Percentiles rank a stretch among this genome's conserved stretches.
These are phyloP conservation scores for Gautieria morchelliformis DNA, from an alignment of 768 basidiomycete genomes.

Conservation along the genomic window DNA sequence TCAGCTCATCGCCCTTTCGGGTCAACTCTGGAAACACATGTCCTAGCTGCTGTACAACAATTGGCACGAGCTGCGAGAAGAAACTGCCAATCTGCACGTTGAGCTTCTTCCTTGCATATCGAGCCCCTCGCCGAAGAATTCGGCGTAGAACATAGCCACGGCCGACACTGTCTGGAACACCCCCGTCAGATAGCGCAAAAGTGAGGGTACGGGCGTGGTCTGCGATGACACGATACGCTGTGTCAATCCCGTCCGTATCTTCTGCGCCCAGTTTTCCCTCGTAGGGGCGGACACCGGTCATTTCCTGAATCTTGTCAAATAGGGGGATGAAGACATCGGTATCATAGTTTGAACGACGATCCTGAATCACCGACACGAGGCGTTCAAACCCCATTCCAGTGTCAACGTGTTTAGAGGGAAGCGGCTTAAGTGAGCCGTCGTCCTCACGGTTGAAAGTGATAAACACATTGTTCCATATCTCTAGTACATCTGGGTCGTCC, in stretches of 20 bases:
- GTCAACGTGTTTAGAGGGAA: slow-evolving; percentile 94
- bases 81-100: slow-evolving; percentile 88
- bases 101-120: slow-evolving; percentile 92
- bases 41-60: slow-evolving; percentile 82
- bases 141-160: slow-evolving; percentile 95
- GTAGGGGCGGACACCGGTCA: slow-evolving; percentile 85
- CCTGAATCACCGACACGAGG: slow-evolving; percentile 87
- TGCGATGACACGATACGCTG: slow-evolving; percentile 93
- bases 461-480: slow-evolving; percentile 99
- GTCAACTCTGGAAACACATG: slow-evolving; percentile 88
- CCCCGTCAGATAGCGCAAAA: slow-evolving; percentile 93
- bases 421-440: slow-evolving; percentile 65
- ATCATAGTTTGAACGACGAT: slow-evolving; percentile 92
- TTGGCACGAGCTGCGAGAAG: slow-evolving; percentile 87
- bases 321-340: slow-evolving; percentile 92
- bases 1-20: slow-evolving; percentile 71
- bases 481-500: slow-evolving; percentile 94
- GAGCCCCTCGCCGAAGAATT: slow-evolving; percentile 87
- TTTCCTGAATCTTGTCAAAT: slow-evolving; percentile 75
- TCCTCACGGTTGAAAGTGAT: slow-evolving; percentile 97
- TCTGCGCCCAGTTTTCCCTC: slow-evolving; percentile 88
- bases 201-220: slow-evolving; percentile 95
- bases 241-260: slow-evolving; percentile 93
- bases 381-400: slow-evolving; percentile 99
- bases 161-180: slow-evolving; percentile 92